Evolutionary conservation across 2,329 filamentous ascomycete genomes (phyloP).

Genomic region (Fusarium paranaense): DNA sequence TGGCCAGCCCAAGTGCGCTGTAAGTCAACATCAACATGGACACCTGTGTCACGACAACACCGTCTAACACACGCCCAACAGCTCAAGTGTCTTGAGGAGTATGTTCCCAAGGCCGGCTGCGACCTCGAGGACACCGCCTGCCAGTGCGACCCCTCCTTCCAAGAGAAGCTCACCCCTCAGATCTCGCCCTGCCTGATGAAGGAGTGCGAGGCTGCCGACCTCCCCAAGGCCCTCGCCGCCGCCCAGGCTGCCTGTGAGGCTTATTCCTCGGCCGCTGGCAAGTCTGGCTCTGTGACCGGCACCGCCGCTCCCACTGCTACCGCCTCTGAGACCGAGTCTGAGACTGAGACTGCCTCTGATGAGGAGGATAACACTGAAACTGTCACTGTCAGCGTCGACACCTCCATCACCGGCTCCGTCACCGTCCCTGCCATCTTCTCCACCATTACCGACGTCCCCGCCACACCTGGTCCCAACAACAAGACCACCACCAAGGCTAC

Average conservation of each 20-base stretch:
- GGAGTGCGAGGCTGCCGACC: constrained; percentile 49
- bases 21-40: constrained; percentile 44
- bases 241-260: constrained; percentile 47
- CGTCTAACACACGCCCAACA: constrained; percentile 23
- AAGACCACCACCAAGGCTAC: constrained; percentile 24
- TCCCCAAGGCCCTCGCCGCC: constrained; percentile 48
- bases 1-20: constrained; percentile 54
- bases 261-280: constrained; percentile 27
- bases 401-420: constrained; percentile 8
- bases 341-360: background rate
- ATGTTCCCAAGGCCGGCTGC: constrained; percentile 53
- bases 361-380: background rate
- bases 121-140: constrained; percentile 51
- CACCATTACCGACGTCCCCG: constrained; percentile 13
- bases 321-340: background rate
- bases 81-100: constrained; percentile 50
- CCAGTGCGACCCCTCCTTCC: constrained; percentile 52
- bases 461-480: constrained; percentile 24
- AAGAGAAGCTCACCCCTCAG: constrained; percentile 45
- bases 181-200: constrained; percentile 49
- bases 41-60: background rate
- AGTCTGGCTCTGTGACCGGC: constrained; percentile 7
- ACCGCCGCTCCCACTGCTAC: background rate
- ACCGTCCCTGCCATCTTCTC: constrained; percentile 33
- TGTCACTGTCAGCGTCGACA: background rate